Evolutionary conservation across 148 eudicot species (phyloP), one percentile per base, ranked within the genome.

Genomic region (Rhododendron ovatum): DNA sequence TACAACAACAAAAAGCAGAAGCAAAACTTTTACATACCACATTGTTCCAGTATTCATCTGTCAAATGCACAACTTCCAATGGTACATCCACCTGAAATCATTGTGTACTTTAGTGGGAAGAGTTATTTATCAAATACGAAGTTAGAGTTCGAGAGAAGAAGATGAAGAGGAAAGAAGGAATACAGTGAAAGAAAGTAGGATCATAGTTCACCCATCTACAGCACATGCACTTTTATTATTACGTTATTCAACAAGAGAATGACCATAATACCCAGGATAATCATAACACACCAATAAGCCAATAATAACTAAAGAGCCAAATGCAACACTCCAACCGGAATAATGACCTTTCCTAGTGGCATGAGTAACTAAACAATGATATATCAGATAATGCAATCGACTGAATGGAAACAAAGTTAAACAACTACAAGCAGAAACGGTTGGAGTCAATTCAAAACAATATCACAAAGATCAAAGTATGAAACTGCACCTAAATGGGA

Each of bases 21-120:
- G 22, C 5, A 2, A 80, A 48, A 84, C 24, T 33, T 59, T 79
- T 35, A 83, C 92, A 11, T 91, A 97, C 99, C 98, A 97, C 99
- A 92, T 93, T 95, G 86, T 93, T 91, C 99, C 98, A 95, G 82
- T 97, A 97, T 86, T 97, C 98, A 92, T 97, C 94, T 8, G 98
- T 93, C 90, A 97, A 89, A 88, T 97, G 99, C 86, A 97, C 98
- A 84, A 97, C 94, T 90, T 95, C 96, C 90, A 97, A 80, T 2
- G 98, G 99, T 82, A 97, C 92, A 86, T 93, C 93, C 88, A 93
- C 92, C 99, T 96, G 94, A 86, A 90, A 88, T 84, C 77, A 88
- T 28, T 39, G 3, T 83, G 81, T 47, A 80, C 59, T 57, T 86
- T 74, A 91, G 85, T 79, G 30, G 50, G 43, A 69, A 43, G 81